phyloP scores from a whole-genome alignment of 1,139 yeast species.

The Dujonia santamariae region DNA sequence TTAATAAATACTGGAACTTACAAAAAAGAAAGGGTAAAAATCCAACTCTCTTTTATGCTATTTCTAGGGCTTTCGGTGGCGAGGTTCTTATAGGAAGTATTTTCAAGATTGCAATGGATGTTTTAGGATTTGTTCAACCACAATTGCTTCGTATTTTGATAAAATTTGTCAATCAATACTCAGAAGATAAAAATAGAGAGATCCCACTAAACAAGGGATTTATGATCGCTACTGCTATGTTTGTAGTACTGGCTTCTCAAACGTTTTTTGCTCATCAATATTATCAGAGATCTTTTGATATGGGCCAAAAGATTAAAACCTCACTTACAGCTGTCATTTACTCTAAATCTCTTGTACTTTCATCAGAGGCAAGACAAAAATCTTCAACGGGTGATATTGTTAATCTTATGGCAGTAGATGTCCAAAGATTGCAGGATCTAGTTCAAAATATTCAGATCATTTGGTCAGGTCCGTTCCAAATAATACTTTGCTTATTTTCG shows the following conservation, averaged over 20 bases:
- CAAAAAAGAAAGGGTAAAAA: constrained; percentile 19
- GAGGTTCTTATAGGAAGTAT: constrained; percentile 36
- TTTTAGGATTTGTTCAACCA: constrained; percentile 49
- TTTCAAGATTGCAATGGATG: constrained; percentile 41
- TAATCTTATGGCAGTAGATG: constrained; percentile 57
- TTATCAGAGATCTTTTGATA: constrained; percentile 46
- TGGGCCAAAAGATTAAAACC: constrained; percentile 47
- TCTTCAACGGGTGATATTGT: constrained; percentile 56
- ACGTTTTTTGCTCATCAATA: constrained; percentile 48
- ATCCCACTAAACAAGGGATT: constrained; percentile 34
- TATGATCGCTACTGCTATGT: constrained; percentile 45
- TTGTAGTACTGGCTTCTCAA: constrained; percentile 38
- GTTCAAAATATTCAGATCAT: constrained; percentile 51
- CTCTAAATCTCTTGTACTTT: constrained; percentile 46
- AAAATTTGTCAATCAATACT: constrained; percentile 31
- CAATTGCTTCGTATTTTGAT: constrained; percentile 47
- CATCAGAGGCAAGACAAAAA: constrained; percentile 43
- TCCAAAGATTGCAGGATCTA: constrained; percentile 51
- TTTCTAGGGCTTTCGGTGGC: constrained; percentile 43
- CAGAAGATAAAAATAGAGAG: constrained; percentile 18
- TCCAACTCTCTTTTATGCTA: constrained; percentile 34
- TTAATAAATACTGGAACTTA: constrained; percentile 29
- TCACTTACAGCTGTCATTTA: constrained; percentile 49
- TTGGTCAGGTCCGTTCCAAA: constrained; percentile 59
- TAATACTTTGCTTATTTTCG: constrained; percentile 53